Base-by-base conservation (phyloP, 1,284 basidiomycete species). In the Microbotryum silenes-acaulis region DNA sequence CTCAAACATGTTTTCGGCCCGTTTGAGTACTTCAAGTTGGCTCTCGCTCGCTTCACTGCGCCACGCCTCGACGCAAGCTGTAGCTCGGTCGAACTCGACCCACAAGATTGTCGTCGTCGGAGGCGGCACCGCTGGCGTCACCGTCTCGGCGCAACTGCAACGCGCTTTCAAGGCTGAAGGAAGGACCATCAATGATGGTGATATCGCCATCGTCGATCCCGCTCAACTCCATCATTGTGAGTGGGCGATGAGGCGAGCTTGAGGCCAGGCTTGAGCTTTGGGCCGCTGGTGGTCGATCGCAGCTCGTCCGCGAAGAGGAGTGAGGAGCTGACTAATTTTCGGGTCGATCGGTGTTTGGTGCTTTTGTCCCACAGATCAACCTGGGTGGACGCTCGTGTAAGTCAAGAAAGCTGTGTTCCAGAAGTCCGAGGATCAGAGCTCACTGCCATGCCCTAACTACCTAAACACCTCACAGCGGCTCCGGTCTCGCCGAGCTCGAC, bases 161-260 rank as follows among this genome's bases (percentile, higher is more conserved):
- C 81, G 85, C 70, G 81, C 85, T 27, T 90, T 94, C 77, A 81
- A 81, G 69, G 78, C 79, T 18, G 83, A 85, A 49, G 85, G 85
- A 21, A 85, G 85, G 69, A 75, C 82, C 25, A 75, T 93, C 56
- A 83, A 80, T 54, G 75, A 80, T 47, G 87, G 84, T 51, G 91
- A 94, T 74, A 84, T 96, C 60, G 88, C 84, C 18, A 85, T 96
- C 60, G 77, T 94, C 53, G 92, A 96, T 56, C 80, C 80, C 44
- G 82, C 87, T 12, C 79, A 86, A 62, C 82, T 81, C 65, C 89
- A 91, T 74, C 81, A 88, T 74, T 90, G 86, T 87, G 71, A 70
- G 79, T 73, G 18, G 9, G 31, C 23, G 37, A 49, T 45, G 27
- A 33, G n/a, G 10, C 55, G 44, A 23, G 47, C 27, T 23, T 9